Evolutionary conservation across 2,329 filamentous ascomycete genomes (phyloP).

Genomic region (Talaromyces albobiverticillius): DNA sequence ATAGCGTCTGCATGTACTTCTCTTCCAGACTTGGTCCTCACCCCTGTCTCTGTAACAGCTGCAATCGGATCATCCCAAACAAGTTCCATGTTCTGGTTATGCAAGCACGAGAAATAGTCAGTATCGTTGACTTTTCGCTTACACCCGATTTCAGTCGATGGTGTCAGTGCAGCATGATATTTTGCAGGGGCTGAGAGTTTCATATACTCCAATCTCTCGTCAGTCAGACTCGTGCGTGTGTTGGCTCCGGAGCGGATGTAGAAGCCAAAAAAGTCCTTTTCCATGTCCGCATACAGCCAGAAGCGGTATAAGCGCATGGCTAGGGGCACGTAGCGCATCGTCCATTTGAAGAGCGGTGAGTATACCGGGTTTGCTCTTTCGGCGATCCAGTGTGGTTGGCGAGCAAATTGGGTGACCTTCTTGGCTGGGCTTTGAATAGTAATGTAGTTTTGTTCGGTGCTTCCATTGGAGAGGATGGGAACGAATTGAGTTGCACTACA

Average conservation of each 20-base stretch:
- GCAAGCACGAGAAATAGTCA: conserved; percentile 44
- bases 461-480: conserved; percentile 40
- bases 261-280: conserved; percentile 44
- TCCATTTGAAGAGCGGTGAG: conserved; percentile 37
- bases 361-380: conserved; percentile 46
- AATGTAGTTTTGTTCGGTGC: conserved; percentile 12
- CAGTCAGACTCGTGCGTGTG: conserved; percentile 35
- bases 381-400: conserved; percentile 51
- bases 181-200: conserved; percentile 40
- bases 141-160: conserved; percentile 46
- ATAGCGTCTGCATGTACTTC: conserved; percentile 45
- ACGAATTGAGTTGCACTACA: conserved; percentile 50
- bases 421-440: conserved; percentile 27
- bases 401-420: conserved; percentile 48
- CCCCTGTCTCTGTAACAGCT: conserved; percentile 36
- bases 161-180: conserved; percentile 45
- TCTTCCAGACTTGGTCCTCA: conserved; percentile 37
- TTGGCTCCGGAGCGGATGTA: conserved; percentile 35
- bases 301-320: conserved; percentile 46
- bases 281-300: conserved; percentile 43
- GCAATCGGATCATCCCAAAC: conserved; percentile 40
- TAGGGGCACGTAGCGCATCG: conserved; percentile 46
- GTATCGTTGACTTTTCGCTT: conserved; percentile 50
- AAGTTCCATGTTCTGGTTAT: conserved; percentile 42
- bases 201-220: conserved; percentile 43